phyloP scores from a whole-genome alignment of 805 yeast species.

The Yarrowia sp. region DNA sequence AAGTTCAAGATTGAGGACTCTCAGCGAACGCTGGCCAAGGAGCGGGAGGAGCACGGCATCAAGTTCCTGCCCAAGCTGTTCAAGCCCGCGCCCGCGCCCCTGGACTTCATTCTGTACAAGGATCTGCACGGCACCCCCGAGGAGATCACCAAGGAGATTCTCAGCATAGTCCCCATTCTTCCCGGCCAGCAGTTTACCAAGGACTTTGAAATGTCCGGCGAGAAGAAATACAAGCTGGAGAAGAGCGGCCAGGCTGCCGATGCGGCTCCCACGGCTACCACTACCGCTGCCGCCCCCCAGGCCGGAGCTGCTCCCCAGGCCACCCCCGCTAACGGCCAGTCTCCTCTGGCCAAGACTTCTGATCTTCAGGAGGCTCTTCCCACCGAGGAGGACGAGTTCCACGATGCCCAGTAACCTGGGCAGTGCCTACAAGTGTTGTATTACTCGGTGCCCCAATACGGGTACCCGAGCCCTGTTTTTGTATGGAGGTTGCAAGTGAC shows the following conservation, averaged over 20 bases:
- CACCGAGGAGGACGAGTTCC: constrained; percentile 44
- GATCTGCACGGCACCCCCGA: constrained; percentile 62
- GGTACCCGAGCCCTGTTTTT: not conserved
- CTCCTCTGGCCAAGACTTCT: constrained; percentile 41
- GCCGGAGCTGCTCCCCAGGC: constrained; percentile 12
- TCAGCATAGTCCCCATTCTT: constrained; percentile 75
- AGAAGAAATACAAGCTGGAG: constrained; percentile 54
- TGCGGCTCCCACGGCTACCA: constrained; percentile 4
- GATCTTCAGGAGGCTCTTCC: constrained; percentile 42
- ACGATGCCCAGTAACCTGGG: constrained; percentile 42
- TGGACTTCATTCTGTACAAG: constrained; percentile 74
- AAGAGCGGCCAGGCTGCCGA: constrained; percentile 22
- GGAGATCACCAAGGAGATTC: constrained; percentile 61
- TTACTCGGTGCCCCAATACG: too few relatives aligned
- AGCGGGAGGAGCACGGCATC: constrained; percentile 76
- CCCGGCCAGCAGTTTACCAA: constrained; percentile 79
- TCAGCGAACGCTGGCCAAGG: constrained; percentile 79
- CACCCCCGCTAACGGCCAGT: constrained; percentile 29
- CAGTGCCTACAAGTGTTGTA: too few relatives aligned
- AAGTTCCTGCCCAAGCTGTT: constrained; percentile 84
- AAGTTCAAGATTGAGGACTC: constrained; percentile 84
- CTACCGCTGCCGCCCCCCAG: constrained; percentile 23
- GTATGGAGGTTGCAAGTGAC: constrained; percentile 26
- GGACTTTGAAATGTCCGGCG: constrained; percentile 73
- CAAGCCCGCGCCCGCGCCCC: constrained; percentile 53